Evolutionary conservation across 108 stramenopile genomes (phyloP).

Genomic region (Pseudonitzschia delicatissima): DNA sequence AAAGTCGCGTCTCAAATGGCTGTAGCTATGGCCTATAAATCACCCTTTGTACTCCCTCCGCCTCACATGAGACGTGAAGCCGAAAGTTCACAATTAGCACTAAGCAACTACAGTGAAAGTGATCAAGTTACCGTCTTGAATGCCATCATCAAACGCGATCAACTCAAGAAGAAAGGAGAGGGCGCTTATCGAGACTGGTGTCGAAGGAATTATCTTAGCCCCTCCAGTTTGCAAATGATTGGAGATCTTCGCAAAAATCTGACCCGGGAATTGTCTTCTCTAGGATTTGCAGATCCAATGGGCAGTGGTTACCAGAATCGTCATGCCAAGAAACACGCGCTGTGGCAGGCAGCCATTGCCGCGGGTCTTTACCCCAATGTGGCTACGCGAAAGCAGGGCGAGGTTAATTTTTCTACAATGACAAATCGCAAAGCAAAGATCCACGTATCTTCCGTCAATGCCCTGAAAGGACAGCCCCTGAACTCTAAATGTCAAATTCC

Average conservation of each 20-base stretch:
- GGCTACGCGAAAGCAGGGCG: conserved; percentile 51
- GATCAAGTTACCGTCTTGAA: conserved; percentile 71
- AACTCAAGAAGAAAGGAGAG: conserved; percentile 32
- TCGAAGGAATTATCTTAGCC: conserved; percentile 55
- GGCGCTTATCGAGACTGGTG: conserved; percentile 48
- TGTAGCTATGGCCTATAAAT: conserved; percentile 63
- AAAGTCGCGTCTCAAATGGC: conserved; percentile 58
- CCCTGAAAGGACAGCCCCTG: conserved; percentile 55
- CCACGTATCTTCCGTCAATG: conserved; percentile 67
- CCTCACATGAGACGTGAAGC: conserved; percentile 43
- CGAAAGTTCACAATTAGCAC: conserved; percentile 48
- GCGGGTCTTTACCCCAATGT: conserved; percentile 81
- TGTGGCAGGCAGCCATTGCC: conserved; percentile 59
- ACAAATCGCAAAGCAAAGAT: conserved; percentile 71
- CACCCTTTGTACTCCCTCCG: conserved; percentile 62
- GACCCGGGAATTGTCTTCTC: conserved; percentile 48
- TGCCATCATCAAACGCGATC: conserved; percentile 47
- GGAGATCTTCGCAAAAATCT: conserved; percentile 61
- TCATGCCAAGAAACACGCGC: conserved; percentile 41
- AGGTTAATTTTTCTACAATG: conserved; percentile 69
- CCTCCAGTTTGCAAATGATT: conserved; percentile 55
- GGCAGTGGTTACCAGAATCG: conserved; percentile 49
- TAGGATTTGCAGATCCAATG: conserved; percentile 45
- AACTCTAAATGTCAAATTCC: conserved; percentile 55
- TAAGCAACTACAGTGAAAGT: conserved; percentile 59